phyloP scores from a whole-genome alignment of 768 basidiomycete genomes.

The Kwoniella europaea region DNA sequence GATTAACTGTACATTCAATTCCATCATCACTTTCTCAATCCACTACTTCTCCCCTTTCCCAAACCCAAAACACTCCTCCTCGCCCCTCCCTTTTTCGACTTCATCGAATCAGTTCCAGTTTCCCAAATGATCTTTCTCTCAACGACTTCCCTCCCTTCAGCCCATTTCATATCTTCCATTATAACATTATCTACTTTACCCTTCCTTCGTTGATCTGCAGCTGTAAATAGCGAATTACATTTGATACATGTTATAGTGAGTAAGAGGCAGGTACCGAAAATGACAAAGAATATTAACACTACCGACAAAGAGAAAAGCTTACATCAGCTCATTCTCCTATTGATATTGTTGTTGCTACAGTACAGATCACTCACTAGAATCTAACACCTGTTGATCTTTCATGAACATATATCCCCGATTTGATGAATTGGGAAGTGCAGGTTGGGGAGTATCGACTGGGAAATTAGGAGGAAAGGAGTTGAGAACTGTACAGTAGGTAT shows the following conservation, averaged over 20 bases:
- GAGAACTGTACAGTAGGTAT: slow-evolving; percentile 20
- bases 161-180: slow-evolving; percentile 45
- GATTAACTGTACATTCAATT: too few species aligned
- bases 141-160: slow-evolving; percentile 39
- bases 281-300: slow-evolving; percentile 41
- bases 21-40: background rate
- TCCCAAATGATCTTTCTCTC: slow-evolving; percentile 25
- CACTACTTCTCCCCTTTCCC: background rate
- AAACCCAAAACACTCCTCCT: background rate
- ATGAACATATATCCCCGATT: slow-evolving; percentile 37
- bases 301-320: background rate
- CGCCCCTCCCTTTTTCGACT: background rate
- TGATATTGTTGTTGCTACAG: too few species aligned
- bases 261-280: slow-evolving; percentile 24
- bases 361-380: slow-evolving; percentile 36
- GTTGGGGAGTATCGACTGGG: slow-evolving; percentile 30
- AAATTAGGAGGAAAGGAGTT: slow-evolving; percentile 42
- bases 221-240: slow-evolving; percentile 11
- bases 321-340: too few species aligned
- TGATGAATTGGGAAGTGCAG: background rate
- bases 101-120: background rate
- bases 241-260: slow-evolving; percentile 29
- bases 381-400: slow-evolving; percentile 23
- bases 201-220: background rate
- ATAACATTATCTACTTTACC: slow-evolving; percentile 37